Conservation (phyloP, 257 asterid species). For the Solanum pimpinellifolium region DNA sequence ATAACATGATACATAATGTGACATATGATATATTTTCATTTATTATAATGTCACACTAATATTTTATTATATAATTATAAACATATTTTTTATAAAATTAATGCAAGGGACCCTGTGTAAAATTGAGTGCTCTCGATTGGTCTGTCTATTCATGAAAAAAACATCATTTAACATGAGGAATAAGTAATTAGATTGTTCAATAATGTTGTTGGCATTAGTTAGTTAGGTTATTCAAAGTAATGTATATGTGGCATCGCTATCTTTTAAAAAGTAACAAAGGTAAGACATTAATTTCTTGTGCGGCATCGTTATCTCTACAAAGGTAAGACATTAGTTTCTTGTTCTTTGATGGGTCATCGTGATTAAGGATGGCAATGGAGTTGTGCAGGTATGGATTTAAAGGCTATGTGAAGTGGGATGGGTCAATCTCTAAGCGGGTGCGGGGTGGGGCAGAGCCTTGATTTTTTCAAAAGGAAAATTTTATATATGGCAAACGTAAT, state of each 20-base stretch:
- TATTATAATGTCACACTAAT: too few species aligned
- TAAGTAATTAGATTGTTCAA: not conserved
- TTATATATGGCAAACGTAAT: too few species aligned
- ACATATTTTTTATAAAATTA: not conserved
- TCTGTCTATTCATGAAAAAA: not conserved
- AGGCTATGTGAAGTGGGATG: not conserved
- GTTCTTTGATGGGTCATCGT: not conserved
- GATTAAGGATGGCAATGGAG: not conserved
- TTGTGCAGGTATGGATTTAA: not conserved
- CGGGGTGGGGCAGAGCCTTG: not conserved
- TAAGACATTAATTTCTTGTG: not conserved
- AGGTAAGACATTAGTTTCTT: not conserved
- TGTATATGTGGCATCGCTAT: not conserved
- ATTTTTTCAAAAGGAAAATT: too few species aligned
- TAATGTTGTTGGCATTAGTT: not conserved
- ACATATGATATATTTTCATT: too few species aligned
- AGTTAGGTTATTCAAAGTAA: not conserved
- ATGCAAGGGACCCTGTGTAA: not conserved
- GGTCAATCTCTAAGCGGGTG: not conserved
- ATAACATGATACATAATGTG: too few species aligned
- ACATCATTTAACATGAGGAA: not conserved
- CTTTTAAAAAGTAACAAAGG: not conserved
- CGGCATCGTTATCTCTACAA: not conserved
- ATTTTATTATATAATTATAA: too few species aligned
- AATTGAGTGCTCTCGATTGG: not conserved